phyloP scores from a whole-genome alignment of 73 alveolate genomes.

The Symbiodinium natans region DNA sequence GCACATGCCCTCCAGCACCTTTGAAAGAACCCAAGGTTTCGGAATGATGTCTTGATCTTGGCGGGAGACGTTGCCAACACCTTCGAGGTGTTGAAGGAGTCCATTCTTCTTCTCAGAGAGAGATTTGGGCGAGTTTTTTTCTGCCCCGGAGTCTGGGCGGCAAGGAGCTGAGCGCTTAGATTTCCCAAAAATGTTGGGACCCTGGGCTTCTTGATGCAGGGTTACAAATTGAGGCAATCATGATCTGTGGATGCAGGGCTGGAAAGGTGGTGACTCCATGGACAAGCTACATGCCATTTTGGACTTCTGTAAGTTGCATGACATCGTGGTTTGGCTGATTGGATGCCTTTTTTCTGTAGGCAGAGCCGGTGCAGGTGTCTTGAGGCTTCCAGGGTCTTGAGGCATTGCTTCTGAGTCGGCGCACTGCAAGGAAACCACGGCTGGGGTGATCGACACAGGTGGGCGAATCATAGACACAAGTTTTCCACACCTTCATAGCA shows the following conservation, averaged over 20 bases:
- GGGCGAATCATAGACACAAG: background rate
- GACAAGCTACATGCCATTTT: conserved; percentile 53
- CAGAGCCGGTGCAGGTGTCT: too few relatives aligned
- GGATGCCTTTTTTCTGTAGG: too few relatives aligned
- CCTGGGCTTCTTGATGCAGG: background rate
- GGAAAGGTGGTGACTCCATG: conserved; percentile 39
- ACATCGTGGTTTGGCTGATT: conserved; percentile 23
- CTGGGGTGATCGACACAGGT: background rate
- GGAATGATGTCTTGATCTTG: conserved; percentile 41
- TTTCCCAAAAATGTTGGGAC: too few relatives aligned
- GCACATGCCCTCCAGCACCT: background rate
- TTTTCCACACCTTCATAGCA: too few relatives aligned
- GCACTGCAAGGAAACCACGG: background rate
- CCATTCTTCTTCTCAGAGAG: conserved; percentile 33
- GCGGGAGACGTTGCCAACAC: conserved; percentile 87
- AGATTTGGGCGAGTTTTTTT: conserved; percentile 64
- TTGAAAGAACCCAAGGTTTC: conserved; percentile 31
- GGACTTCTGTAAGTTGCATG: conserved; percentile 33
- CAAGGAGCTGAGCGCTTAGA: background rate
- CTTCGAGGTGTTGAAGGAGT: conserved; percentile 49
- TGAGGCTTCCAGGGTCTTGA: too few relatives aligned
- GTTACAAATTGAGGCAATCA: conserved; percentile 40
- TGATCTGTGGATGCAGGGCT: conserved; percentile 87
- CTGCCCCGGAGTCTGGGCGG: conserved; percentile 54
- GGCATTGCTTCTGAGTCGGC: too few relatives aligned